Evolutionary conservation across 2,329 filamentous ascomycete species (phyloP).

Genomic region (Pseudogymnoascus sp.): DNA sequence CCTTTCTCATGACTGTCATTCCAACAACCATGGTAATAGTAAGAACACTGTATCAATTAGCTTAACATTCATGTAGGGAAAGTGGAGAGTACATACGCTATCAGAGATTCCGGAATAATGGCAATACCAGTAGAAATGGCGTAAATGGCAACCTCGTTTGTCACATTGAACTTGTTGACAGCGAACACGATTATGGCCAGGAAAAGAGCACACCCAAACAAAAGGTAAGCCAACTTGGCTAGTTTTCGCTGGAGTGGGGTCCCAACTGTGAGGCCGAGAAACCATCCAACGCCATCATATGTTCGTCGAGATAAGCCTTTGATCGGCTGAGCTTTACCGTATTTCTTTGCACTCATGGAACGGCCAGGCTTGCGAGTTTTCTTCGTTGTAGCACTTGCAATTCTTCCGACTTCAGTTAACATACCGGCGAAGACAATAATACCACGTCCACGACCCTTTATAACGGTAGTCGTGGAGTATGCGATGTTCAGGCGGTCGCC

Average conservation of each 20-base stretch:
- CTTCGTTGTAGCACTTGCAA: conserved; percentile 42
- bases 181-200: conserved; percentile 35
- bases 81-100: conserved; percentile 21
- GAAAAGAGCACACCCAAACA: conserved; percentile 50
- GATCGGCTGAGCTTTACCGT: conserved; percentile 37
- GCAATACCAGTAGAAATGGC: conserved; percentile 37
- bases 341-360: conserved; percentile 39
- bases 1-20: conserved; percentile 39
- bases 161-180: conserved; percentile 41
- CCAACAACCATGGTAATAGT: conserved; percentile 48
- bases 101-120: conserved; percentile 56
- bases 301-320: conserved; percentile 43
- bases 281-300: conserved; percentile 43
- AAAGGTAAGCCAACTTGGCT: conserved; percentile 55
- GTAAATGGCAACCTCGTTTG: conserved; percentile 53
- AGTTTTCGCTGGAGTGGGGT: conserved; percentile 61
- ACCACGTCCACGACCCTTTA: conserved; percentile 46
- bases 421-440: conserved; percentile 49
- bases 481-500: conserved; percentile 49
- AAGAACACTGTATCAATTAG: conserved; percentile 41
- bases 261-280: conserved; percentile 53
- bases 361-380: conserved; percentile 47
- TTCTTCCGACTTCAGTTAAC: conserved; percentile 51
- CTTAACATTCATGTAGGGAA: neutral
- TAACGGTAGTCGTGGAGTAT: conserved; percentile 48